Percentiles rank a stretch among this genome's conserved stretches.
phyloP scores from a whole-genome alignment of 371 early-diverging fungal species.

The Mortierella sp. region DNA sequence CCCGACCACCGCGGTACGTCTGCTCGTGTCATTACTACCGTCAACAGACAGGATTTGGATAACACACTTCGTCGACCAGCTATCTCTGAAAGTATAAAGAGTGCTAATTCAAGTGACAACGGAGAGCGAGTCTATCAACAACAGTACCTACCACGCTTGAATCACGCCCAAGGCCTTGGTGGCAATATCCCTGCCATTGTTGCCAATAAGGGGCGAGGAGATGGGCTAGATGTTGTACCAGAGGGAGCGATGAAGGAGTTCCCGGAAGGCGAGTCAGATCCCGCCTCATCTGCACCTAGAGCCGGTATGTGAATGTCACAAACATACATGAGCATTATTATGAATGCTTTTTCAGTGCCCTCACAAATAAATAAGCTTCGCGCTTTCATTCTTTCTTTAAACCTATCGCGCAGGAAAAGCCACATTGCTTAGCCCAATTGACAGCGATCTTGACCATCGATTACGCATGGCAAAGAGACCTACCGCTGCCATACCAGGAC shows the following conservation, averaged over 20 bases:
- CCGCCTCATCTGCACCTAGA: not conserved
- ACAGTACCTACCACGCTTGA: not conserved
- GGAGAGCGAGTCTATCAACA: not conserved
- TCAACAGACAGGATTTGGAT: not conserved
- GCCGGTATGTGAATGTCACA: constrained; percentile 3
- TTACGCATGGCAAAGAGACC: not conserved
- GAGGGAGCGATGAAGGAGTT: not conserved
- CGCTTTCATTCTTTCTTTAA: not conserved
- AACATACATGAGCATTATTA: not conserved
- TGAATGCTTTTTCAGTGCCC: not conserved
- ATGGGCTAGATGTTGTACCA: not conserved
- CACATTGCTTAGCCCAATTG: not conserved
- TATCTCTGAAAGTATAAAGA: not conserved
- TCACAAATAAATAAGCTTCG: not conserved
- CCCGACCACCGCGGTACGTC: not conserved
- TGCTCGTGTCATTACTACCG: not conserved
- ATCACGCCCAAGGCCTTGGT: not conserved
- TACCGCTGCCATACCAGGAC: not conserved
- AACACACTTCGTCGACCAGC: not conserved
- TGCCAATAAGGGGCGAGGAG: not conserved
- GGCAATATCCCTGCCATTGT: too few species aligned
- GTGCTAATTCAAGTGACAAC: not conserved
- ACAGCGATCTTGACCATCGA: not conserved
- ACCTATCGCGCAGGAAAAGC: not conserved
- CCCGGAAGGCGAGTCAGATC: not conserved